Base-by-base conservation (phyloP, 2,329 filamentous ascomycete genomes). In the Tolypocladium cylindrosporum region DNA sequence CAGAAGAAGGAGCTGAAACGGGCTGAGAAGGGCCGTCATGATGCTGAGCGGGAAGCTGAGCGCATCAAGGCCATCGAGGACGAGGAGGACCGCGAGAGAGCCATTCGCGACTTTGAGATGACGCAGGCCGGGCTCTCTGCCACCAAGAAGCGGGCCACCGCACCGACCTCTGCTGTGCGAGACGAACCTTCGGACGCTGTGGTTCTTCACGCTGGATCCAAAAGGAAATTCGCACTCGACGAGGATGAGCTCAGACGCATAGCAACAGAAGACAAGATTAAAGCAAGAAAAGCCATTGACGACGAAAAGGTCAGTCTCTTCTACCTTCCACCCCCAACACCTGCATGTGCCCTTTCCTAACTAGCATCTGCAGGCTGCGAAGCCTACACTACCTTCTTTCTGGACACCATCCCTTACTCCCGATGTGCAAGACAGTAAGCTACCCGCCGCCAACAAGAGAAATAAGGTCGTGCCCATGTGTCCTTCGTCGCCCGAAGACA, bases 1-100 rank as follows among this genome's bases (percentile, higher is more conserved):
- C 93, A 99, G 73, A 87, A 90, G 65, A 89, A 92, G 74, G 94
- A 97, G 69, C 92, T 96, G 62, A 94, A 91, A 70, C 84, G 94
- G 0, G 69, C 89, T 2, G 89, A 90, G 60, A 88, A 84, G 64
- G 79, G 82, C 27, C 78, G 82, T 24, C 85, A 87, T 62, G 76
- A 80, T 37, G 81, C 84, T 36, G 77, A 80, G 61, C 79, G 81
- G 57, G 88, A 91, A 34, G 76, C 79, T 8, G 78, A 79, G 5
- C 87, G 89, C 60, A 79, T 82, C 4, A 78, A 79, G 57, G 78
- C 77, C 6, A 75, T 81, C 10, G 79, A 84, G 54, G 84, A 91
- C 21, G 86, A 85, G 52, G 88, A 94, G 70, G 88, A 86, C 4
- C 79, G 81, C 58, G 79, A 82, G 64, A 80, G 87, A 48, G 89